Base-by-base conservation (phyloP, 306 rosid genomes). In the Prunus campanulata region DNA sequence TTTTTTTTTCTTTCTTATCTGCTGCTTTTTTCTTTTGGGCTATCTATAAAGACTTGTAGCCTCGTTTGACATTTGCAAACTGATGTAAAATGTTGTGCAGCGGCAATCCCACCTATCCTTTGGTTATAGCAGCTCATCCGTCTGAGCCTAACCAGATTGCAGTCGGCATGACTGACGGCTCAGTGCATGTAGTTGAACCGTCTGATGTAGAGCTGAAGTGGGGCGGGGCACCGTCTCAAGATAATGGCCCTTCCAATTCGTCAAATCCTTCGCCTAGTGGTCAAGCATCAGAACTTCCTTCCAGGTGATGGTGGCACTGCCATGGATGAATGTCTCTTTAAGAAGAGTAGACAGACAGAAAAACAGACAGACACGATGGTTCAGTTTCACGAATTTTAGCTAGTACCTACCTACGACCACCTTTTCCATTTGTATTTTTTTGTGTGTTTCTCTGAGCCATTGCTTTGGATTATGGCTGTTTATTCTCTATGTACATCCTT, bases 251-350 rank as follows among this genome's bases (percentile, higher is more conserved):
- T 30, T 80, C 87, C 15, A 80, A 84, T 74, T 84, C 84, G 42
- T 80, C 84, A 48, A 84, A 84, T 81, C 87, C 87, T 42, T 84
- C 84, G n/a, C 74, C 69, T 51, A 84, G 87, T 22, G 84, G 84
- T 22, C 87, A 84, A 80, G 82, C 82, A 30, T 84, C 84, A 2
- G 84, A 84, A 60, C 82, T 27, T 49, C 82, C 84, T 62, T 71
- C 87, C 13, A 74, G 86, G 82, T 80, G 75, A 80, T 39, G 48
- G 47, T 52, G 76, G 39, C 39, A 35, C 39, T 5, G 39, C n/a
- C 62, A 8, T 47, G 25, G 69, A 74, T 64, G 20, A 77, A 30
- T 8, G 29, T 19, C 44, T 48, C 30, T 20, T 19, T 48, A 32
- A 19, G 68, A 72, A 2, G 44, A 66, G 65, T 44, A 55, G 78